Conservation (phyloP, 495 filamentous ascomycete species). For the Aspergillus baeticus region DNA sequence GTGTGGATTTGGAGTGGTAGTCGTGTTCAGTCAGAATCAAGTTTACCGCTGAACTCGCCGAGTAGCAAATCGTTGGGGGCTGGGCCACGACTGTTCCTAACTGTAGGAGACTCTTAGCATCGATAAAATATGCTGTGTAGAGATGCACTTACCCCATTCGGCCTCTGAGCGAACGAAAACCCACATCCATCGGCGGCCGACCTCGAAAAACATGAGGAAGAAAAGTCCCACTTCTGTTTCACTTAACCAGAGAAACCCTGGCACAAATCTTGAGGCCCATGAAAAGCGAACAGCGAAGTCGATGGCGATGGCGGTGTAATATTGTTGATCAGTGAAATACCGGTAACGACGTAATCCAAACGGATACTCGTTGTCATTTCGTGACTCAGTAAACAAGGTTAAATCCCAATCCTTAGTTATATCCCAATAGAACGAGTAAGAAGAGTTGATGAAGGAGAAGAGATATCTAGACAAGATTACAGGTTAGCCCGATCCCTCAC, state of each 20-base stretch:
- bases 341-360: constrained; percentile 75
- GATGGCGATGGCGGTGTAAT: constrained; percentile 77
- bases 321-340: constrained; percentile 67
- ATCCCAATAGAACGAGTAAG: constrained; percentile 98
- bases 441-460: constrained; percentile 72
- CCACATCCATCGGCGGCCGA: constrained; percentile 91
- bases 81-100: constrained; percentile 54
- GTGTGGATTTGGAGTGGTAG: not conserved
- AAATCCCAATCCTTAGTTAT: constrained; percentile 96
- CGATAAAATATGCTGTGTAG: constrained; percentile 7
- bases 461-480: constrained; percentile 46
- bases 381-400: constrained; percentile 62
- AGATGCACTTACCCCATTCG: constrained; percentile 67
- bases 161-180: constrained; percentile 93
- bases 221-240: constrained; percentile 87
- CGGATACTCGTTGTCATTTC: constrained; percentile 59
- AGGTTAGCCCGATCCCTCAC: not conserved
- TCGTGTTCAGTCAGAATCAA: constrained; percentile 50
- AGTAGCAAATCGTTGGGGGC: constrained; percentile 54
- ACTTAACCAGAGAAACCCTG: constrained; percentile 75
- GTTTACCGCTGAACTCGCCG: constrained; percentile 50
- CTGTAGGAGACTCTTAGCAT: constrained; percentile 34
- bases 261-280: constrained; percentile 82
- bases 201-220: constrained; percentile 80
- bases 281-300: constrained; percentile 84